A percentile compares a stretch with the other conserved stretches of the same genome.
Evolutionary conservation across 345 rosid species (phyloP).

Genomic region (Raphanus sativus): DNA sequence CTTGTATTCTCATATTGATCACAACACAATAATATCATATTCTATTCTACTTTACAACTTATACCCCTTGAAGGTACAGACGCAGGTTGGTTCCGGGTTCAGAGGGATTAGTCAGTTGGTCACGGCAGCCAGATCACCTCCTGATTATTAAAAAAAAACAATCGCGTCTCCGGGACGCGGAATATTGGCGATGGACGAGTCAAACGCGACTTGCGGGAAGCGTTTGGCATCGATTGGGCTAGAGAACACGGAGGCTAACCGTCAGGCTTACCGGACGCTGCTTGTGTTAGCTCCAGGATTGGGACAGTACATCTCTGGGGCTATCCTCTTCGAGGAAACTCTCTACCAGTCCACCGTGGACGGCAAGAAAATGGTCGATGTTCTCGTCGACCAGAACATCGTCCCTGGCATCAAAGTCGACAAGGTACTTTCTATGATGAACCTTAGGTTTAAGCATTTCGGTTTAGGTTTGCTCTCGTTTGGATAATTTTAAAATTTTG

Average conservation of each 20-base stretch:
- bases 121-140: too few species aligned
- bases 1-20: too few species aligned
- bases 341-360: conserved; percentile 86
- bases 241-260: conserved; percentile 96
- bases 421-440: conserved; percentile 51
- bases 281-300: conserved; percentile 76
- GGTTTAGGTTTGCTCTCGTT: not conserved
- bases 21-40: too few species aligned
- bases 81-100: too few species aligned
- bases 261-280: conserved; percentile 92
- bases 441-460: not conserved
- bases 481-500: not conserved
- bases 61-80: too few species aligned
- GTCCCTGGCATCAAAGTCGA: conserved; percentile 98
- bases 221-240: conserved; percentile 85
- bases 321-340: conserved; percentile 95
- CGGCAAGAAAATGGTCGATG: conserved; percentile 89
- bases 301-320: conserved; percentile 83
- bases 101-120: too few species aligned
- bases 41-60: too few species aligned
- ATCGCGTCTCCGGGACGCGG: conserved; percentile 93
- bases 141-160: too few species aligned
- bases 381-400: conserved; percentile 77
- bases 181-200: conserved; percentile 97
- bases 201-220: conserved; percentile 94